A percentile compares a stretch with the other conserved stretches of the same genome.
phyloP scores from a whole-genome alignment of 257 asterid genomes.

The Nicotiana sylvestris region DNA sequence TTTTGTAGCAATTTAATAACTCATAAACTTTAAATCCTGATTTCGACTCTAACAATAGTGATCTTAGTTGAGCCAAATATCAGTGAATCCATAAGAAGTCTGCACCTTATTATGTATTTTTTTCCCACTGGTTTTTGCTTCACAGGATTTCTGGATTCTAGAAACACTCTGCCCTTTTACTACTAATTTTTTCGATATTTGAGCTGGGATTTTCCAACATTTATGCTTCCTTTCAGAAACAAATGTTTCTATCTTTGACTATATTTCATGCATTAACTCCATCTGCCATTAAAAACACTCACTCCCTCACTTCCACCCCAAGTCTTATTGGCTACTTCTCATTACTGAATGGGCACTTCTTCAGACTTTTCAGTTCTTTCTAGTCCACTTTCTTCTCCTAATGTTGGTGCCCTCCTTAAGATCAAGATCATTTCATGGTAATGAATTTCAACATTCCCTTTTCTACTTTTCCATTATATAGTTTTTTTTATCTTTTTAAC shows the following conservation, averaged over 20 bases:
- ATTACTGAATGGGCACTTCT: conserved; percentile 18
- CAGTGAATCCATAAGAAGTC: background rate
- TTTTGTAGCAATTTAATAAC: too few species aligned
- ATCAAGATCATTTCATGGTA: conserved; percentile 77
- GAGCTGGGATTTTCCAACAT: conserved; percentile 39
- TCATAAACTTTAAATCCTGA: too few species aligned
- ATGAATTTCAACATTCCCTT: background rate
- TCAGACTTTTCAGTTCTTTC: conserved; percentile 27
- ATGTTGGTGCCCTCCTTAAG: conserved; percentile 55
- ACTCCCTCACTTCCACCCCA: background rate
- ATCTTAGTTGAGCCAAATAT: background rate
- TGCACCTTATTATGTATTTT: background rate
- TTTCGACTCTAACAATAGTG: too few species aligned
- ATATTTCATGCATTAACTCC: conserved; percentile 3
- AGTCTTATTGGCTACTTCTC: background rate
- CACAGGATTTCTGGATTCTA: conserved; percentile 25
- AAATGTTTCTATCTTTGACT: background rate
- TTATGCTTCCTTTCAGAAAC: conserved; percentile 25
- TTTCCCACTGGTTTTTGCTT: background rate
- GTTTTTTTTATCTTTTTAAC: background rate
- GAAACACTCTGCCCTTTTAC: conserved; percentile 12
- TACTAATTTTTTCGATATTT: conserved; percentile 11
- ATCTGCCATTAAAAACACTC: background rate
- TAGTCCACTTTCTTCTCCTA: conserved; percentile 58
- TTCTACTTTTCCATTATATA: background rate